Evolutionary conservation across 495 filamentous ascomycete genomes (phyloP), one percentile per base, ranked within the genome.

Genomic region (Penicillium steckii): DNA sequence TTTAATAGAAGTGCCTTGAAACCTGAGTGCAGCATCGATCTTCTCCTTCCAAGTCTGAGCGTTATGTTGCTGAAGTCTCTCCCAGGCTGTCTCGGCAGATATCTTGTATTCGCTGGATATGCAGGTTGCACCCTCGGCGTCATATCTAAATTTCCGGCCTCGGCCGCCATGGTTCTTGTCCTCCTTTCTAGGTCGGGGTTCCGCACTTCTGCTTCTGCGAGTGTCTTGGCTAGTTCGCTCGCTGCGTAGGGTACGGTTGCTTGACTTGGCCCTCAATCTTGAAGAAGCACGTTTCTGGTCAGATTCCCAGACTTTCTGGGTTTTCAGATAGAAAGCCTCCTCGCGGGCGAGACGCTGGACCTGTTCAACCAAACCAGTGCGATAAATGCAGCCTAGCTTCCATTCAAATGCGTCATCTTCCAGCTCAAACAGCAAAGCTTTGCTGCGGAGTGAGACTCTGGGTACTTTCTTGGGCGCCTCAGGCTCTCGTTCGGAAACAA

Each of bases 351-450:
- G 71, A 12, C 94, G 82, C 62, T 97, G 93, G 62, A 84, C 81
- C 70, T 97, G 90, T 61, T 99, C 94, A 43, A 90, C 74, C 19
- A 95, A 73, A 2, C 95, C 94, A 18, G 86, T 80, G 5, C 93
- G 85, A 60, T 97, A 97, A 42, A 97, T 99, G 57, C 86, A 81
- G 1, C 90, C 89, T 18, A 99, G 78, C 61, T 96, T 96, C 87
- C 92, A 97, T 64, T 99, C 94, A 62, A 99, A 99, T 1, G 89
- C 86, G 45, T 94, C 91, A 67, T 99, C 94, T 68, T 99, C 94
- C 42, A 99, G 73, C 53, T 96, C 90, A 50, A 97, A 90, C 19
- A 96, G 71, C 8, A 97, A 66, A 0, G 85, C 88, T 64, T 87
- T 91, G 44, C 85, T 87, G 40, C 90, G 82, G 2, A 99, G 42